Conservation (phyloP, 148 eudicot species). For the Heliosperma pusillum region DNA sequence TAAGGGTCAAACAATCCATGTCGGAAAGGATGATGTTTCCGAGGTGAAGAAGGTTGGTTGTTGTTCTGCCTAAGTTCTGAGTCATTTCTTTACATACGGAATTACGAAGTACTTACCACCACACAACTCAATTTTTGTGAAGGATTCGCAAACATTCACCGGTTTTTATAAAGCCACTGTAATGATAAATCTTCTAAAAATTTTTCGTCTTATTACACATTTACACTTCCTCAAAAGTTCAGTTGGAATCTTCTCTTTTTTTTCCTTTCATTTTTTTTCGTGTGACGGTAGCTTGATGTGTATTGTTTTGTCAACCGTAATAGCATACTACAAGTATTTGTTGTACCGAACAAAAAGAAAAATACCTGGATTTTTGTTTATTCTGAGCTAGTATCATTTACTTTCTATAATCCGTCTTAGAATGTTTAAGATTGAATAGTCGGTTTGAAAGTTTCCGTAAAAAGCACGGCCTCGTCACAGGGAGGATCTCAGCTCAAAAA, state of each 20-base stretch:
- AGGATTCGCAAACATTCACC: constrained; percentile 18
- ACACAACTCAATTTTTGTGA: constrained; percentile 15
- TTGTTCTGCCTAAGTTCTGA: constrained; percentile 32
- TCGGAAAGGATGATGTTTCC: constrained; percentile 49
- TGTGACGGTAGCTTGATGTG: not conserved
- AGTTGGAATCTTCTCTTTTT: not conserved
- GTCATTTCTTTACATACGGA: not conserved
- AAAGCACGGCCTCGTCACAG: no score
- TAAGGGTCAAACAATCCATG: constrained; percentile 41
- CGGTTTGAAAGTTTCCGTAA: no score
- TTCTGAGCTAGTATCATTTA: not conserved
- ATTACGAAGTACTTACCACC: not conserved
- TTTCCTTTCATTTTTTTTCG: not conserved
- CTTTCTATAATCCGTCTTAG: not conserved
- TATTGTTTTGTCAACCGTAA: not conserved
- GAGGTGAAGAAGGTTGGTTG: constrained; percentile 44
- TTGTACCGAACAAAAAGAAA: not conserved
- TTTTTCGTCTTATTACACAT: not conserved
- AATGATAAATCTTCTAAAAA: not conserved
- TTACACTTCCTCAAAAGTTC: not conserved
- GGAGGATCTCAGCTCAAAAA: no score
- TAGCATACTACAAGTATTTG: not conserved
- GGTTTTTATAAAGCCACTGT: constrained; percentile 10
- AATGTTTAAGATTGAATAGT: not conserved
- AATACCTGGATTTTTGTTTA: not conserved